A percentile compares a stretch with the other conserved stretches of the same genome.
phyloP scores from a whole-genome alignment of 78 protist species.

The Parvularia atlantis region DNA sequence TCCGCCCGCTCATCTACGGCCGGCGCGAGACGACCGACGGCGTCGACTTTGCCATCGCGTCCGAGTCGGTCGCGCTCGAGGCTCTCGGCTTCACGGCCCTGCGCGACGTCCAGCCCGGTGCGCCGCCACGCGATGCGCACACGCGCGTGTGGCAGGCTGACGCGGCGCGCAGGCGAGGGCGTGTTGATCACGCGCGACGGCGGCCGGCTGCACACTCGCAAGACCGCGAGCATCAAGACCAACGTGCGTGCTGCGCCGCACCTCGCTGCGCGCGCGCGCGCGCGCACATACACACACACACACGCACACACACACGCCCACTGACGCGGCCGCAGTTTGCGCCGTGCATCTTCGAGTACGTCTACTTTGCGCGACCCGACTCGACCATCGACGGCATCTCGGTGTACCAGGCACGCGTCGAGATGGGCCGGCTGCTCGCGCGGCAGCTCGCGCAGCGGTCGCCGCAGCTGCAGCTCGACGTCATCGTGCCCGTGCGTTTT shows the following conservation, averaged over 20 bases:
- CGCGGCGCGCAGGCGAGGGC: no score
- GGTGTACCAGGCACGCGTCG: slow-evolving; percentile 23
- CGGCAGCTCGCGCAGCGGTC: background rate
- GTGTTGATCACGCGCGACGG: background rate
- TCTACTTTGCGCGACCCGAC: slow-evolving; percentile 47
- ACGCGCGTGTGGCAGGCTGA: no score
- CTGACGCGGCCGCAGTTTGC: background rate
- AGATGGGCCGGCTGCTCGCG: slow-evolving; percentile 33
- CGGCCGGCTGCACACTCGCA: background rate
- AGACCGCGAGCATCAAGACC: no score
- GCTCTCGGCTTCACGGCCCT: slow-evolving; percentile 7
- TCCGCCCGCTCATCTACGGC: slow-evolving; percentile 29
- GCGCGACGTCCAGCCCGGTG: slow-evolving; percentile 22
- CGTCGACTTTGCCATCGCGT: slow-evolving; percentile 8
- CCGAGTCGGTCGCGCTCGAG: slow-evolving; percentile 27
- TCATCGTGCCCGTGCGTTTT: slow-evolving; percentile 36
- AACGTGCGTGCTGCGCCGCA: no score
- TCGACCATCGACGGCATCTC: slow-evolving; percentile 24
- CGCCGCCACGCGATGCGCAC: no score
- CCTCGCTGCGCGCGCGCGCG: background rate
- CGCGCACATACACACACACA: background rate
- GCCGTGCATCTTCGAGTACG: slow-evolving; percentile 44
- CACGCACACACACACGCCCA: background rate
- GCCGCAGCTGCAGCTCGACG: slow-evolving; percentile 10
- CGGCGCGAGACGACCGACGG: background rate